These are phyloP conservation scores for Aspergillus bertholletiae DNA, from an alignment of 495 filamentous ascomycete species.

Conservation along the genomic window DNA sequence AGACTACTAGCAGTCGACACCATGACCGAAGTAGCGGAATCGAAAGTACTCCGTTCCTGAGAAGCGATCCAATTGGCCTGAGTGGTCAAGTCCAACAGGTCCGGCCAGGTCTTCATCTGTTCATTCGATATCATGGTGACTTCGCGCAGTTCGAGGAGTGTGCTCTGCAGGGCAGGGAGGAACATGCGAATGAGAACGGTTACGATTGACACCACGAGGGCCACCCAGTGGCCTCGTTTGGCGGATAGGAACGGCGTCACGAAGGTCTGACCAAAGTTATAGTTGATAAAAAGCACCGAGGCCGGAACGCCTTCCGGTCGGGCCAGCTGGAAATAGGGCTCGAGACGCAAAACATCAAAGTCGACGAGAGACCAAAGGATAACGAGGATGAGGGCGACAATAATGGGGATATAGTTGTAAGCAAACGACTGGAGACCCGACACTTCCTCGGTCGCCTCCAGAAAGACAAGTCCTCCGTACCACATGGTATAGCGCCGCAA, in stretches of 20 bases:
- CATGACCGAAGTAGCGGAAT: constrained; percentile 23
- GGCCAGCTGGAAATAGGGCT: constrained; percentile 40
- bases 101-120: constrained; percentile 33
- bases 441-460: constrained; percentile 31
- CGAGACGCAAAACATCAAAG: constrained; percentile 40
- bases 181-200: constrained; percentile 36
- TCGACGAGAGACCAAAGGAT: constrained; percentile 39
- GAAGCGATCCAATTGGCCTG: constrained; percentile 36
- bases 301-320: constrained; percentile 34
- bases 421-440: constrained; percentile 30
- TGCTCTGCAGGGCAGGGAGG: constrained; percentile 35
- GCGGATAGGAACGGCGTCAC: constrained; percentile 36
- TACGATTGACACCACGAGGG: constrained; percentile 31
- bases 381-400: constrained; percentile 31
- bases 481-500: constrained; percentile 33
- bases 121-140: constrained; percentile 21
- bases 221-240: constrained; percentile 35
- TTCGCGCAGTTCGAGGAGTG: constrained; percentile 33
- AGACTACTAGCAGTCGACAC: constrained; percentile 12
- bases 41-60: constrained; percentile 26
- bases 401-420: constrained; percentile 40
- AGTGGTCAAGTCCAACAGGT: constrained; percentile 24
- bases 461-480: constrained; percentile 31
- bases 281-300: constrained; percentile 39
- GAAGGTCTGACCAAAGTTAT: constrained; percentile 41